phyloP scores from a whole-genome alignment of 148 eudicot species.

The Cornus florida region DNA sequence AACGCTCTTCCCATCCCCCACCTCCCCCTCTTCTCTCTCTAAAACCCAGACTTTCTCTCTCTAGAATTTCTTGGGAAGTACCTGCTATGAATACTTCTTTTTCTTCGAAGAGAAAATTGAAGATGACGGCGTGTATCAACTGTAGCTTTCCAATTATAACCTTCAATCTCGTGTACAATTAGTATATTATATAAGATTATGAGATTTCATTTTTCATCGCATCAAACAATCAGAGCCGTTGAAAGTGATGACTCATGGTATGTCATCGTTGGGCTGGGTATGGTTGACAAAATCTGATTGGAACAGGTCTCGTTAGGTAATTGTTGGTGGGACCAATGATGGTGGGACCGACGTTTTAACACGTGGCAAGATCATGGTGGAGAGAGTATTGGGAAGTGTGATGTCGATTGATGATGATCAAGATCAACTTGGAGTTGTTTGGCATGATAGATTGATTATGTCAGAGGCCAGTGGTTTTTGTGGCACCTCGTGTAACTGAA shows the following conservation, averaged over 20 bases:
- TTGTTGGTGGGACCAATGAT: background rate
- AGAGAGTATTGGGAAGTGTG: constrained; percentile 6
- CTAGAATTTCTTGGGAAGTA: background rate
- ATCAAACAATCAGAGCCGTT: background rate
- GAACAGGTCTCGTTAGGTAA: too few species aligned
- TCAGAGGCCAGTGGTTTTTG: background rate
- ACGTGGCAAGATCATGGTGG: background rate
- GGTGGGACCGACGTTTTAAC: background rate
- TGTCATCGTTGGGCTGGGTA: background rate
- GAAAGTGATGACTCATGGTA: background rate
- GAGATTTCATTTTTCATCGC: background rate
- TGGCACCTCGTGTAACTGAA: constrained; percentile 8
- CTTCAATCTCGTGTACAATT: too few species aligned
- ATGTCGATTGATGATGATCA: background rate
- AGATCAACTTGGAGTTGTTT: constrained; percentile 1
- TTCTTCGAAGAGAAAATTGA: background rate
- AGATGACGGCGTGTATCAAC: background rate
- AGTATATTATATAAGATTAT: background rate
- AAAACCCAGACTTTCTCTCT: background rate
- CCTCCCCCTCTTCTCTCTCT: background rate
- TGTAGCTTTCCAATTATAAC: background rate
- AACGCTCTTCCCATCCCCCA: constrained; percentile 82
- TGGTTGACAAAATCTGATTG: background rate
- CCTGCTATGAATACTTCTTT: background rate
- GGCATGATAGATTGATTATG: background rate